Evolutionary conservation across 306 rosid genomes (phyloP), one percentile per base, ranked within the genome.

Genomic region (Lathyrus aphaca): DNA sequence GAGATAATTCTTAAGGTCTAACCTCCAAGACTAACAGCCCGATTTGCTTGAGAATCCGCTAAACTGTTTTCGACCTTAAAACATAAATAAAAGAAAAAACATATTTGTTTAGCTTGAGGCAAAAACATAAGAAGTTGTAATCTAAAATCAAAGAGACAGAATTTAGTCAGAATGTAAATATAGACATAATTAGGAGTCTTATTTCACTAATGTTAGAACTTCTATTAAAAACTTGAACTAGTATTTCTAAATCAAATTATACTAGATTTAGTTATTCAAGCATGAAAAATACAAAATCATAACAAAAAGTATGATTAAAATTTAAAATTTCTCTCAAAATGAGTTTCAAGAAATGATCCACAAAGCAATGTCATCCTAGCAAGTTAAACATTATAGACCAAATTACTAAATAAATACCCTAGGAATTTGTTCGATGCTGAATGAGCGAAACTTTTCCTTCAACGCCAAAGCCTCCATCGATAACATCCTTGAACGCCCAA

Each of bases 31-130:
- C 74, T 19, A 76, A 79, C 8, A 39, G 87, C 97, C 50, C 51
- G 58, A 74, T 84, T 86, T 35, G 98, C 97, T 82, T 80, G 87
- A 43, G 55, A 86, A 68, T 88, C 96, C 29, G 98, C 98, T 35
- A 80, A 86, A 1, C 81, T 56, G 80, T 93, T 93, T 58, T 16
- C 6, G 79, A 66, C 85, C 91, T 96, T 88, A 71, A 57, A 77
- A 71, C 64, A 74, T 61, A 19, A 75, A n/a, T n/a, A 49, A 44
- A 44, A 23, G 2, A 23, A 44, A n/a, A 2, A 5, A 45, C 30
- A 64, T 61, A 48, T 40, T 19, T 23, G 48, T 55, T 25, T 46
- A 30, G 6, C 6, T 4, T 30, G 35, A 35, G 13, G 16, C 40
- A 43, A 46, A 14, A 14, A 14, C 6, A 57, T 50, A 50, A 17